Evolutionary conservation across 1,284 basidiomycete species (phyloP), one percentile per base, ranked within the genome.

Genomic region (Marasmius fiardii): DNA sequence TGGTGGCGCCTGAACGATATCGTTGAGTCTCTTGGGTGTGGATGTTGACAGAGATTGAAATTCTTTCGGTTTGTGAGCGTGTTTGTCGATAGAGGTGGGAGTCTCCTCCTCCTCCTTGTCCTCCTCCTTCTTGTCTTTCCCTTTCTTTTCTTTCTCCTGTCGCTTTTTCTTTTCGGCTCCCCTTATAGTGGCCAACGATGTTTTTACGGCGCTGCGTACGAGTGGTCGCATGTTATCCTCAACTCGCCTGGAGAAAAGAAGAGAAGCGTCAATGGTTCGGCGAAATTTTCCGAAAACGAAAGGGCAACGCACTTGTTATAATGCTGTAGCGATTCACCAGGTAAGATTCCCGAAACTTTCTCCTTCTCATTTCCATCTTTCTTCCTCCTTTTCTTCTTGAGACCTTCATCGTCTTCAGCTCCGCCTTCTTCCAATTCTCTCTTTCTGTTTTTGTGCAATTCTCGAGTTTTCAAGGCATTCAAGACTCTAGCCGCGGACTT

Each of bases 301-400:
- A 18, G 41, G 12, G 57, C 43, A 10, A 71, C 82, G 55, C 63
- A 88, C 89, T 81, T 75, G 65, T 88, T 87, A 67, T 90, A 91
- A 71, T 90, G 85, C 50, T 79, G 75, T 52, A 90, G 75, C 1
- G 87, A 83, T 68, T 91, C 89, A 43, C 85, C 83, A 1, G 83
- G 80, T 58, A 77, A 74, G 37, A 90, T 89, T 63, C 58, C 59
- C 58, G 51, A 59, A 56, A 54, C 63, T 59, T 60, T 50, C 47
- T 59, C 64, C 56, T 66, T 63, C 21, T 61, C 66, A 18, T 64
- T 62, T 59, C 62, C 37, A 10, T 31, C 28, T 31, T 31, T 31
- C 28, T 31, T 31, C 10, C 10, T 31, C 28, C 28, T 4, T 31
- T 31, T 31, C 10, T 31, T 31, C 28, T 31, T 61, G 11, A 7